Evolutionary conservation across 2,329 filamentous ascomycete genomes (phyloP).

Genomic region (Colletotrichum sp.): DNA sequence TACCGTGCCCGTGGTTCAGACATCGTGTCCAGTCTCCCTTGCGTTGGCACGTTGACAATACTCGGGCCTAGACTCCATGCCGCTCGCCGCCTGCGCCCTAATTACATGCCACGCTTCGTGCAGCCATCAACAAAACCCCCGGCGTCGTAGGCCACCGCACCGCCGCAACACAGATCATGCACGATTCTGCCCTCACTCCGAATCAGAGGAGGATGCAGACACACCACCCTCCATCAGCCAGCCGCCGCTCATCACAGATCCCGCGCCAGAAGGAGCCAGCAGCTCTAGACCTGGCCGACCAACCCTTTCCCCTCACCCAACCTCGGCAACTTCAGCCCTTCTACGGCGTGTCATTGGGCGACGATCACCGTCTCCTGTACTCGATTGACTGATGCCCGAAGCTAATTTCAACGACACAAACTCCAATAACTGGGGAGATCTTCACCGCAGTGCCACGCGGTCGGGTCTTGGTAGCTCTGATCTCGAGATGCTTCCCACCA

Average conservation of each 20-base stretch:
- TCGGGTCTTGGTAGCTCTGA: background rate
- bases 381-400: background rate
- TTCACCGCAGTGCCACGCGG: background rate
- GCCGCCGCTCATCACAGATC: background rate
- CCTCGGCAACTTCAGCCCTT: constrained; percentile 7
- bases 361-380: background rate
- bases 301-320: background rate
- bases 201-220: background rate
- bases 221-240: background rate
- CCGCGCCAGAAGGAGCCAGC: background rate
- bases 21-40: constrained; percentile 5
- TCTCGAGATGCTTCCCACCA: background rate
- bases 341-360: background rate
- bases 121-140: background rate
- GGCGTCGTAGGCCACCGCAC: background rate
- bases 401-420: constrained; percentile 10
- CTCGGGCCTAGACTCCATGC: background rate
- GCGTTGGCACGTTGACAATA: background rate
- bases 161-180: background rate
- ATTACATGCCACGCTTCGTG: background rate
- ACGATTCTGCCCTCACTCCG: background rate
- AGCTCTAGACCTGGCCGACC: background rate
- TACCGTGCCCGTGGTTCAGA: constrained; percentile 1
- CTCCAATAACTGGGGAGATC: background rate
- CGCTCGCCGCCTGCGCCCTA: background rate